A percentile compares a stretch with the other conserved stretches of the same genome.
Conservation (phyloP, 805 yeast species). For the Zygosaccharomyces pseudorouxii region DNA sequence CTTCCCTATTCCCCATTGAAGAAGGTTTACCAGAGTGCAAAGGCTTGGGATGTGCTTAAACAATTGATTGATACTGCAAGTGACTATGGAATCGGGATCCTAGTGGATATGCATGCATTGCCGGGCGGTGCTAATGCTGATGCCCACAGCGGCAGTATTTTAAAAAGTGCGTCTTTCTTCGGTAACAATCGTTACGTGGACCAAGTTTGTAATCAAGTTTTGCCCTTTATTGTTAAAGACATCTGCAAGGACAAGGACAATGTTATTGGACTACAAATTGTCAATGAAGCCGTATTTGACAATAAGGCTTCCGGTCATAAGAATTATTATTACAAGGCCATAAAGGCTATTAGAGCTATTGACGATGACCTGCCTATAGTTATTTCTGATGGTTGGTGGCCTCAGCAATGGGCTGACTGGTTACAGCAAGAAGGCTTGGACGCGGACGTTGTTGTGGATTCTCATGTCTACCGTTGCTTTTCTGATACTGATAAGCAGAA, state of each 20-base stretch:
- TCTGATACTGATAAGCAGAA: constrained; percentile 67
- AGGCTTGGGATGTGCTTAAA: constrained; percentile 58
- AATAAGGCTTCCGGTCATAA: constrained; percentile 49
- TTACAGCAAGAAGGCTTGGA: constrained; percentile 38
- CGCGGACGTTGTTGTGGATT: constrained; percentile 70
- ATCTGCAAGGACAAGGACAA: constrained; percentile 51
- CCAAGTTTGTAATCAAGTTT: constrained; percentile 43
- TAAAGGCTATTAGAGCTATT: constrained; percentile 50
- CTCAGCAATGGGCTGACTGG: constrained; percentile 72
- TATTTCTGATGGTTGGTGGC: constrained; percentile 94
- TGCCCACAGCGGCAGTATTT: constrained; percentile 73
- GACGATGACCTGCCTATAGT: constrained; percentile 62
- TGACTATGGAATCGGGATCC: constrained; percentile 58
- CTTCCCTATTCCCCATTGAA: constrained; percentile 58
- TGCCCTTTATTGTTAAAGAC: constrained; percentile 61
- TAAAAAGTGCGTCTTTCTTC: constrained; percentile 33
- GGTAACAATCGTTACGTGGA: constrained; percentile 40
- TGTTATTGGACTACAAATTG: constrained; percentile 76
- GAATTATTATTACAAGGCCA: constrained; percentile 61
- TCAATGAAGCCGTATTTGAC: constrained; percentile 74
- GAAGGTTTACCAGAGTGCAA: constrained; percentile 58
- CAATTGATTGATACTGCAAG: constrained; percentile 56
- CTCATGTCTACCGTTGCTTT: constrained; percentile 84
- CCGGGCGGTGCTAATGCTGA: constrained; percentile 91
- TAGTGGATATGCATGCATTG: constrained; percentile 82